Base-by-base conservation (phyloP, 2,329 filamentous ascomycete genomes). In the Cladosporium austrohemisphaericum region DNA sequence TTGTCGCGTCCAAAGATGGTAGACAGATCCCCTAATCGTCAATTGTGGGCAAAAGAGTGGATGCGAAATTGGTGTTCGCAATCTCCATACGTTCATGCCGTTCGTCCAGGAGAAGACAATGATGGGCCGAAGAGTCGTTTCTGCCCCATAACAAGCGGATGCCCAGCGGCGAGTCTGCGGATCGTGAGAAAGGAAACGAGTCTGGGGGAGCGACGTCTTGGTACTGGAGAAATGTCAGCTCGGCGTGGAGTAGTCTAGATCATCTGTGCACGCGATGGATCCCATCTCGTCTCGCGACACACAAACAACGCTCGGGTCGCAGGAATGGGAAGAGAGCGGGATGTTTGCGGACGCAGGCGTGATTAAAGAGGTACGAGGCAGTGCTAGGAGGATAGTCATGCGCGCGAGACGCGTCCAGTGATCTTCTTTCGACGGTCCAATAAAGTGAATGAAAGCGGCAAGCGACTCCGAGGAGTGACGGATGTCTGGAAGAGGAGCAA, bases 401-500 rank as follows among this genome's bases (percentile, higher is more conserved):
- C 25, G 6, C 6, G 25, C 6, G 25, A 11, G 6, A 26, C 6
- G 6, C 6, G 25, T 26, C 25, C 25, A 26, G n/a, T n/a, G n/a
- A n/a, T n/a, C n/a, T n/a, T n/a, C n/a, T n/a, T n/a, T n/a, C n/a
- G n/a, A n/a, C n/a, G n/a, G n/a, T n/a, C n/a, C n/a, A n/a, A n/a
- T n/a, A n/a, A n/a, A n/a, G 25, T 6, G 14, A 29, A 6, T 22
- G 16, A 43, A 43, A 31, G 4, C 44, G 44, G 44, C 33, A 47
- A 47, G 23, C 16, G 35, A 28, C 33, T 47, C 44, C 44, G 44
- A 28, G 3, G 14, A 22, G 32, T 32, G 22, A 32, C 41, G 41
- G 22, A 25, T 35, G 29, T 38, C 33, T 37, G 16, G 18, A 47
- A 38, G 13, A 16, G 33, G 44, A 22, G 22, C 22, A 38, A 38